A percentile compares a stretch with the other conserved stretches of the same genome.
Conservation (phyloP, 1,284 basidiomycete genomes). For the Microbotryum silenes-acaulis region DNA sequence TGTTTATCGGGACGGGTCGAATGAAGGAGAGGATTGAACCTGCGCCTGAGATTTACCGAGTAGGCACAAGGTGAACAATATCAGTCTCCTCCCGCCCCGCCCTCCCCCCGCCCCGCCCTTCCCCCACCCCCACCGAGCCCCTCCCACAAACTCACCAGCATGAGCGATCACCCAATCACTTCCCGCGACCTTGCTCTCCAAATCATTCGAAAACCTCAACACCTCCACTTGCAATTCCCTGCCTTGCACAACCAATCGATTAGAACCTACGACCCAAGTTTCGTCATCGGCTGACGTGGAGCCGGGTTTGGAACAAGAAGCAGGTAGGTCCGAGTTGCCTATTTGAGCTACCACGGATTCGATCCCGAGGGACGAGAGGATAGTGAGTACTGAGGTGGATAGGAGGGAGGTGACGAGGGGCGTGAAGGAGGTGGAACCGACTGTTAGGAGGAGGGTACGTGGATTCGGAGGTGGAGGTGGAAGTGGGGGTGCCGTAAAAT, state of each 20-base stretch:
- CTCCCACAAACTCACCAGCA: conserved; percentile 57
- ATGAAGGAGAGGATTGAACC: conserved; percentile 89
- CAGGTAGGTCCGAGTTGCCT: conserved; percentile 50
- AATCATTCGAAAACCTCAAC: conserved; percentile 63
- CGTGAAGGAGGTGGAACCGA: conserved; percentile 84
- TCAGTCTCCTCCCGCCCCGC: no score
- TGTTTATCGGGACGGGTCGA: conserved; percentile 50
- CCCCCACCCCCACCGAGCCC: not conserved
- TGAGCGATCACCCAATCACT: conserved; percentile 82
- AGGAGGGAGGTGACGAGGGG: conserved; percentile 59
- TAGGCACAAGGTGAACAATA: no score
- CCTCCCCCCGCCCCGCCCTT: not conserved
- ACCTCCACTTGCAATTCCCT: conserved; percentile 54
- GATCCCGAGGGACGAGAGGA: conserved; percentile 53
- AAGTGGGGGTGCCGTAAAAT: no score
- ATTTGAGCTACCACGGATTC: conserved; percentile 61
- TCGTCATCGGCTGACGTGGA: not conserved
- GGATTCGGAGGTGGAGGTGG: no score
- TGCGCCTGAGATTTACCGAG: conserved; percentile 54
- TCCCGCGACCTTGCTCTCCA: conserved; percentile 56
- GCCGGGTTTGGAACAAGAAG: conserved; percentile 41
- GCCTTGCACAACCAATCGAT: no score
- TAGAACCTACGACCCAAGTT: no score
- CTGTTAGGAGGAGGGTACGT: conserved; percentile 55
- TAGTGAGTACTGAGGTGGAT: conserved; percentile 51